Conservation (phyloP, 2,329 filamentous ascomycete genomes). For the Colletotrichum higginsianum region DNA sequence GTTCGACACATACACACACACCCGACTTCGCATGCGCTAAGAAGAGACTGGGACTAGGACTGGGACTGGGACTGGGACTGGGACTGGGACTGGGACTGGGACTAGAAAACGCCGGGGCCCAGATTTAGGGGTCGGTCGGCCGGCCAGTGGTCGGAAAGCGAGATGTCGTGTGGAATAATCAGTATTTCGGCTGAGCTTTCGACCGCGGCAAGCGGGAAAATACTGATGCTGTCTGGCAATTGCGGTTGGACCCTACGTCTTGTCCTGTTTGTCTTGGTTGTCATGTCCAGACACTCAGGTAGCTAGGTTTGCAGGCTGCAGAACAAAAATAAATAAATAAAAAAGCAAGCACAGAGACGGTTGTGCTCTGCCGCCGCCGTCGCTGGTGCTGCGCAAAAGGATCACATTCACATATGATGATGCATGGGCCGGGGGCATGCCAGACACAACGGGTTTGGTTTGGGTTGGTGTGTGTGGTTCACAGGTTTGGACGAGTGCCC, state of each 20-base stretch:
- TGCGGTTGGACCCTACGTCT: slow-evolving; percentile 2
- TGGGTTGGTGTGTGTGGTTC: slow-evolving; percentile 12
- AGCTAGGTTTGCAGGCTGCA: neutral
- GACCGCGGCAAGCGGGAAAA: no score
- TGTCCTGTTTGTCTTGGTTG: neutral
- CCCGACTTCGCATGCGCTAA: slow-evolving; percentile 40
- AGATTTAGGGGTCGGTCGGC: slow-evolving; percentile 23
- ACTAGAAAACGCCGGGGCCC: slow-evolving; percentile 1
- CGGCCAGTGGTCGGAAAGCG: slow-evolving; percentile 21
- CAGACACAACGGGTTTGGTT: slow-evolving; percentile 20
- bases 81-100: neutral
- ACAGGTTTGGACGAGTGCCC: slow-evolving; percentile 4
- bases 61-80: no score
- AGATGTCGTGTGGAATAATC: slow-evolving; percentile 33
- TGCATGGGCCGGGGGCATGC: slow-evolving; percentile 24
- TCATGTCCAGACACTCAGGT: neutral
- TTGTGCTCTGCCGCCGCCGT: neutral
- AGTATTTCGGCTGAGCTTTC: slow-evolving; percentile 16
- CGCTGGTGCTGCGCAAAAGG: neutral
- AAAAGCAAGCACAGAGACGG: neutral
- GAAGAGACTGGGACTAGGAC: slow-evolving; percentile 22
- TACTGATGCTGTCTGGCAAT: neutral
- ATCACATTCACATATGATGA: slow-evolving; percentile 14
- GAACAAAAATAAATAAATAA: neutral
- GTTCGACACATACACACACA: slow-evolving; percentile 2